Evolutionary conservation across 2,329 filamentous ascomycete species (phyloP), one percentile per base, ranked within the genome.

Genomic region (Fusarium sp.): DNA sequence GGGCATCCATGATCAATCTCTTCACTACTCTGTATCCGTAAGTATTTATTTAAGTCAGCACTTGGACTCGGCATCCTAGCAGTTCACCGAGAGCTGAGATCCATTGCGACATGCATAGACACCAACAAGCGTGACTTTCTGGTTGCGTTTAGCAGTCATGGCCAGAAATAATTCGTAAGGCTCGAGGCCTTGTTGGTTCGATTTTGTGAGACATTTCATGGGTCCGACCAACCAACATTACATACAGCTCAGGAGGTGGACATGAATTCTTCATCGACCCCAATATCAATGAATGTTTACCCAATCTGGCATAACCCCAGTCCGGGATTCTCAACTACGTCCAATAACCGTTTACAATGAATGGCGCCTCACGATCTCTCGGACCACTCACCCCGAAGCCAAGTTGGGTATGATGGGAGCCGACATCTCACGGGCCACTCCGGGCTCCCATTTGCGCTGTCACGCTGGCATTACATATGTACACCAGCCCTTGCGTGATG

Each of bases 401-500:
- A 67, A 61, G 52, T 67, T 61, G 47, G 41, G 63, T 73, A 64
- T 54, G 41, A 58, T 42, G 66, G 24, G 62, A 62, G 45, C 59
- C 38, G 51, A 62, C 57, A 45, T 73, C 62, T 62, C 66, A 70
- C 74, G 72, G 76, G 51, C 75, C 72, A 78, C 67, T 50, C 45
- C 32, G 20, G 61, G 36, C 60, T 69, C 52, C 51, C 34, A 55
- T 55, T 55, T 55, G 50, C n/a, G 70, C 32, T 73, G 70, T 70
- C 70, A 70, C 63, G 65, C 68, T 66, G 69, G 51, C 58, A 63
- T 56, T 56, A 36, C 34, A 36, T 36, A 50, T 56, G 64, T 72
- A 51, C 55, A 72, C 68, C 61, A 50, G 64, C 42, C 51, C 68
- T 76, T 76, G 62, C 48, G 66, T 73, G 74, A 73, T 73, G 73